Evolutionary conservation across 2,329 filamentous ascomycete genomes (phyloP), one percentile per base, ranked within the genome.

Genomic region (Macrophomina tecta): DNA sequence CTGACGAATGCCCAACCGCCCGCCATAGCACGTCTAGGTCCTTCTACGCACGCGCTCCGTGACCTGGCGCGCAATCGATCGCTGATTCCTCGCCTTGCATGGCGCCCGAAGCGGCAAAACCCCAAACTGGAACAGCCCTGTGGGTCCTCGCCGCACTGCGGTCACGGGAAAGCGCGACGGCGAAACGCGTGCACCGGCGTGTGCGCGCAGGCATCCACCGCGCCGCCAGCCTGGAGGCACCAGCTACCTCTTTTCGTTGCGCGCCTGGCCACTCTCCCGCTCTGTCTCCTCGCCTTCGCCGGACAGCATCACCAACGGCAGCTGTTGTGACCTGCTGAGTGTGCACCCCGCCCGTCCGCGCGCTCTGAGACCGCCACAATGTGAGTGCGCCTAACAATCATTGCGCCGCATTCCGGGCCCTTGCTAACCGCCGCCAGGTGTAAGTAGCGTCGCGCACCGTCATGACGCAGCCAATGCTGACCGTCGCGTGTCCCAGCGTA

Each of bases 401-500:
- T 5, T 45, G 16, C 42, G 23, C 48, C 23, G 30, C 34, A 18
- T 45, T n/a, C 42, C 23, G 3, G 16, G 8, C 30, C 42, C 32
- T 55, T 34, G 45, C 64, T 66, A 42, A 66, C 64, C n/a, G 23
- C 28, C 34, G 18, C 30, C 64, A 66, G 64, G 64, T 61, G 64
- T 66, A 18, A 61, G 64, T 66, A 30, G 36, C 30, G 64, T 66
- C n/a, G 36, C 30, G 42, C 63, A 8, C 51, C 42, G 14, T 16
- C 7, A 34, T 40, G 32, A 38, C 52, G 36, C 16, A 52, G 36
- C 36, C 53, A 18, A 42, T 45, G 38, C 63, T 65, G 40, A 65
- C 52, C n/a, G 14, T 30, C 46, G 34, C 23, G n/a, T 36, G 40
- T 34, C 18, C 5, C 53, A 92, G 92, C 94, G 71, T 91, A 89